Evolutionary conservation across 129 eudicot genomes (phyloP), one percentile per base, ranked within the genome.

Genomic region (Flaveria bidentis): DNA sequence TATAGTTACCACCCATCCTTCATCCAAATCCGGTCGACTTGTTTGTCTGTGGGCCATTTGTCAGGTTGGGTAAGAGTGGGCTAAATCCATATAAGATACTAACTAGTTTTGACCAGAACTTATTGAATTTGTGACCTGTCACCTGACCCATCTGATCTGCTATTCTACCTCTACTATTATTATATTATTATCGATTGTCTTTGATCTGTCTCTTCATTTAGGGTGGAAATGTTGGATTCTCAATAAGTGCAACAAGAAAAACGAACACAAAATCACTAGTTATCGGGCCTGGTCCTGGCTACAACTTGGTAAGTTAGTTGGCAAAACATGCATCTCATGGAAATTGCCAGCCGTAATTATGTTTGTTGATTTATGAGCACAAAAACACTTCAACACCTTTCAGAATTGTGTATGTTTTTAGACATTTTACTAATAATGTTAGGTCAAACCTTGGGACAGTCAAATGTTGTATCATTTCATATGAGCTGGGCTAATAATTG

Each of bases 281-380:
- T 64, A 93, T 90, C 69, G 98, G 98, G 73, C 96, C 97, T 80
- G 98, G 98, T 36, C 72, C 93, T 26, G 98, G 98, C 69, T 93
- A 93, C 90, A 91, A 90, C 78, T 81, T 82, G 96, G 97, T 93
- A 86, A 87, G 92, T 39, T 52, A 8, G 52, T 47, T 2, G 62
- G 62, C 26, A 22, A 18, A 20, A 23, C 9, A 14, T 60, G 8
- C 9, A 22, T 60, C 36, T 25, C 33, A 10, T 60, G 66, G 6
- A 60, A 60, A 60, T 60, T 2, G n/a, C 62, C 9, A 18, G 41
- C 28, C 18, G 10, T n/a, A 8, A n/a, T 3, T 56, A 56, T 55
- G 62, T 8, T 56, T 55, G 62, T 8, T 56, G 62, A 17, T 1
- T 8, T 22, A 7, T 18, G 7, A 18, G 20, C 57, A 51, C 17